phyloP scores from a whole-genome alignment of 2,329 filamentous ascomycete species.

The Trichophyton rubrum region DNA sequence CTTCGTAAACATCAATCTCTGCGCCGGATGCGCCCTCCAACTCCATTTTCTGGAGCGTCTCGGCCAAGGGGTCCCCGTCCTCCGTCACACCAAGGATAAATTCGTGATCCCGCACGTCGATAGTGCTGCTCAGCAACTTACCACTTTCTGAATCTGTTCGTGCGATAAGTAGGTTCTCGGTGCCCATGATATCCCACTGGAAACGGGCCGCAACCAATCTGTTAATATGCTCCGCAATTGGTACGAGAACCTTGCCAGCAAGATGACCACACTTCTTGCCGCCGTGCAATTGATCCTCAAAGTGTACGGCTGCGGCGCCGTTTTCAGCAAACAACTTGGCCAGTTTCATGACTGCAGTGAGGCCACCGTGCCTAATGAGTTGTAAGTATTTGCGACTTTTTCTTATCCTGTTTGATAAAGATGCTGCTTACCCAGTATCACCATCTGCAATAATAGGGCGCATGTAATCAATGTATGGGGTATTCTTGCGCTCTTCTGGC shows the following conservation, averaged over 20 bases:
- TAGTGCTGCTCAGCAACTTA: conserved; percentile 74
- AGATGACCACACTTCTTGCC: conserved; percentile 98
- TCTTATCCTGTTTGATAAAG: neutral
- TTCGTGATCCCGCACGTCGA: conserved; percentile 91
- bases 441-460: conserved; percentile 92
- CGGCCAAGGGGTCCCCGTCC: conserved; percentile 66
- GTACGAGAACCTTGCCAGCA: conserved; percentile 90
- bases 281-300: conserved; percentile 94
- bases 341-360: conserved; percentile 87
- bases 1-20: conserved; percentile 78
- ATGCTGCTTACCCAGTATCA: conserved; percentile 55
- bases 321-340: conserved; percentile 97
- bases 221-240: conserved; percentile 91
- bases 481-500: conserved; percentile 56
- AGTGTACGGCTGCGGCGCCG: conserved; percentile 89
- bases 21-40: conserved; percentile 58
- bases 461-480: conserved; percentile 82
- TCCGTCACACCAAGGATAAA: conserved; percentile 85
- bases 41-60: conserved; percentile 86
- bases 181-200: conserved; percentile 97
- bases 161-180: conserved; percentile 87
- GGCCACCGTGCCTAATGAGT: conserved; percentile 59
- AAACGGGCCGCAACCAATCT: conserved; percentile 81
- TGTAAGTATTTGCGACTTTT: neutral
- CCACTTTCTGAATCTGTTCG: conserved; percentile 93